Evolutionary conservation across 2,329 filamentous ascomycete species (phyloP), one percentile per base, ranked within the genome.

Genomic region (Drechmeria coniospora): DNA sequence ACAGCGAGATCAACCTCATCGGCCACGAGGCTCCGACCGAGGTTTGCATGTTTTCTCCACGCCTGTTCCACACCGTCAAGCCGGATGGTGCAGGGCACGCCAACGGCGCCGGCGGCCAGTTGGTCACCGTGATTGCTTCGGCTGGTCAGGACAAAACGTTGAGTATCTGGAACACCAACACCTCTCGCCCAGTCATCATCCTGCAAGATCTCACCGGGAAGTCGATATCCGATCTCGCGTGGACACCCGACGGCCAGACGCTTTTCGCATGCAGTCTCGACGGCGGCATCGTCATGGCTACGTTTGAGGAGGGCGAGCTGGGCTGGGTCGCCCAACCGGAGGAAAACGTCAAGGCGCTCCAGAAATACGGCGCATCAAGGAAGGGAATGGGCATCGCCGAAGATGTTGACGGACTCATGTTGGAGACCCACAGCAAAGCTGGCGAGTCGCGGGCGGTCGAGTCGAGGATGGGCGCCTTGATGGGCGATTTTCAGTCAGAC

Each of bases 91-190:
- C 59, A 7, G 63, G 61, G 2, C 47, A 65, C 29, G 51, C 60
- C 27, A 61, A 67, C 15, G 51, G 43, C 5, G 32, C 42, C 11
- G 36, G 38, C 19, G 62, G 61, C 1, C 54, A 61, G 7, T 65
- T 73, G 11, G 83, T 94, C 4, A 95, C 87, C 0, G 87, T 98
- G 1, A 92, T 98, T 41, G 90, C 92, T 7, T 95, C 87, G 36
- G 90, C 87, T 5, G 92, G 90, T 3, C 90, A 93, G 45, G 90
- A 98, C 50, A 95, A 94, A 54, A 90, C 86, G 3, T 56, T 98
- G 23, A 94, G 83, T 44, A 78, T 98, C 21, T 98, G 90, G 90
- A 95, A 94, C 42, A 98, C 92, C 1, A 93, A 84, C 45, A 92
- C 82, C 15, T 86, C 90, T 1, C 65, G 90, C 14, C 90, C 90